A percentile compares a stretch with the other conserved stretches of the same genome.
phyloP scores from a whole-genome alignment of 2,329 filamentous ascomycete genomes.

The Aspergillus aculeatus region DNA sequence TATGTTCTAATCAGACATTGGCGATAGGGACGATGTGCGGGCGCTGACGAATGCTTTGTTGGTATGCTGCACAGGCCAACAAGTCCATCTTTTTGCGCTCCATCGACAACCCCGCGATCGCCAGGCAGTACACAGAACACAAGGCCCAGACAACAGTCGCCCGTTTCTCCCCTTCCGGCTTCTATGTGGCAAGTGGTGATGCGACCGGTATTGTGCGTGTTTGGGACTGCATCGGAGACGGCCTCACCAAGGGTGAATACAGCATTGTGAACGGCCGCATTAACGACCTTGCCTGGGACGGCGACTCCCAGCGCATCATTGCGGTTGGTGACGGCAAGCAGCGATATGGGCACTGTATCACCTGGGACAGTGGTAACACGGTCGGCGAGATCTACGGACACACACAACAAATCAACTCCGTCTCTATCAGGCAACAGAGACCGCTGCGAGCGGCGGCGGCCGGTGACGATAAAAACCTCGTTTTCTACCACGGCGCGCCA shows the following conservation, averaged over 20 bases:
- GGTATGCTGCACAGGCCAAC: constrained; percentile 63
- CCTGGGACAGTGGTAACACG: constrained; percentile 90
- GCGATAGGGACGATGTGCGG: too few relatives aligned
- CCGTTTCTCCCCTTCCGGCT: constrained; percentile 89
- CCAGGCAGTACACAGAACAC: constrained; percentile 90
- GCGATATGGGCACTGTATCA: constrained; percentile 90
- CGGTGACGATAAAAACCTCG: constrained; percentile 83
- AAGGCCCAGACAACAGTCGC: constrained; percentile 87
- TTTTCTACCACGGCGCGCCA: constrained; percentile 89
- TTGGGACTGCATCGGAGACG: constrained; percentile 85
- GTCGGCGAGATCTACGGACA: constrained; percentile 94
- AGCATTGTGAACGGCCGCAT: constrained; percentile 90
- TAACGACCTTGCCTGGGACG: constrained; percentile 96
- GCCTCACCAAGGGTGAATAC: constrained; percentile 91
- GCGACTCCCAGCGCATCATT: constrained; percentile 93
- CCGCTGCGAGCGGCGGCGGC: constrained; percentile 90
- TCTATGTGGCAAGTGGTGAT: constrained; percentile 92
- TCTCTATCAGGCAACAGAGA: constrained; percentile 83
- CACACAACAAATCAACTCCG: constrained; percentile 84
- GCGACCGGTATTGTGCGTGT: constrained; percentile 79
- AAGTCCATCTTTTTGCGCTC: constrained; percentile 96
- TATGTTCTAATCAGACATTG: constrained; percentile 40
- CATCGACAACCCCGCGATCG: constrained; percentile 81
- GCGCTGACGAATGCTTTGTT: neutral
- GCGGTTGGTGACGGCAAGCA: constrained; percentile 94